Evolutionary conservation across 2,329 filamentous ascomycete genomes (phyloP), one percentile per base, ranked within the genome.

Genomic region (Aureobasidium sp.): DNA sequence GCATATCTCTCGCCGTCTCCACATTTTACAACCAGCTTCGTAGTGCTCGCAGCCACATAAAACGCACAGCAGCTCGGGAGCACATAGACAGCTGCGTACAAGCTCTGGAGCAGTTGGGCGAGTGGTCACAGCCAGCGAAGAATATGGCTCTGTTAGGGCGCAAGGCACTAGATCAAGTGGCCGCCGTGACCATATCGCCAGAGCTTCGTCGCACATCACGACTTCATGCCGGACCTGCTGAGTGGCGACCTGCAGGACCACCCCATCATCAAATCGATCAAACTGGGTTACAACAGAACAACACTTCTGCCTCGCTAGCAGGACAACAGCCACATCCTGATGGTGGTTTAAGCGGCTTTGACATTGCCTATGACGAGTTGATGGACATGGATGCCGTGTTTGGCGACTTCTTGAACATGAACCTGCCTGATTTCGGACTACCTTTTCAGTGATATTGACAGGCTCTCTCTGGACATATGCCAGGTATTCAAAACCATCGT

Each of bases 11-110:
- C 6, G 80, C 81, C 3, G 75, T 84, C 63, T 79, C 79, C 3
- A 81, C 84, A 1, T 79, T 81, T 3, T 84, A 85, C 66, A 79
- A 82, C 16, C 79, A 83, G 61, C 77, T 82, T 48, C 80, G 82
- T 29, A 78, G 49, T 21, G 59, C 53, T 27, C 59, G 62, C 16
- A 49, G 36, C 11, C 36, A 44, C 11, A 61, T 59, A 6, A 61
- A 63, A 39, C 53, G 59, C 10, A 45, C 59, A 27, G 58, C 62
- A 21, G 59, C 63, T 10, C 59, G 62, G 10, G 63, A 65, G 25
- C 62, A 65, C 16, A 55, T 65, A 9, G 61, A 58, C 9, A 49
- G 51, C 27, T 65, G 59, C 30, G 61, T 63, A n/a, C 42, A 57
- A 32, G 59, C 61, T 25, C 49, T 65, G 5, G 61, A 65, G 27